phyloP scores from a whole-genome alignment of 2,329 filamentous ascomycete genomes.

The Penicillium aurantiogriseum region DNA sequence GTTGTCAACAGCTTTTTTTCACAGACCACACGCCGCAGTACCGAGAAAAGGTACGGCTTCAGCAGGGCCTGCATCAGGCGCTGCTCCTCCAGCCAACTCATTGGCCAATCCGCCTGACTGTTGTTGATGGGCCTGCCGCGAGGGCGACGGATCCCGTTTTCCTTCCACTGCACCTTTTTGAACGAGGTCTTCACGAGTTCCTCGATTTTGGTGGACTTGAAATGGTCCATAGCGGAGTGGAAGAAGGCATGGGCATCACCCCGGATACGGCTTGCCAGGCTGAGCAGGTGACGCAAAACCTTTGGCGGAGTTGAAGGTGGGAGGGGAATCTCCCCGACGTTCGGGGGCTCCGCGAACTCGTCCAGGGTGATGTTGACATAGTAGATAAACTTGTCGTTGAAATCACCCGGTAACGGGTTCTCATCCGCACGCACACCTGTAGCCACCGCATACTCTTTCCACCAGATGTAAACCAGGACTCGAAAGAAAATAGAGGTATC shows the following conservation, averaged over 20 bases:
- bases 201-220: not conserved
- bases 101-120: not conserved
- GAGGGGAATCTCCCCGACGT: not conserved
- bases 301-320: not conserved
- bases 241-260: not conserved
- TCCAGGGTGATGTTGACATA: accelerated
- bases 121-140: not conserved
- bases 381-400: not conserved
- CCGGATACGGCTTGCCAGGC: not conserved
- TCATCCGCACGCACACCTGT: no score
- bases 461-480: not conserved
- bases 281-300: not conserved
- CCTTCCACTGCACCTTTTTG: not conserved
- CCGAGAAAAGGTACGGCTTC: not conserved
- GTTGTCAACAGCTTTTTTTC: not conserved
- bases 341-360: not conserved
- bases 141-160: not conserved
- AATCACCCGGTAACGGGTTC: not conserved
- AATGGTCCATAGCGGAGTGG: not conserved
- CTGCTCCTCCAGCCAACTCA: not conserved
- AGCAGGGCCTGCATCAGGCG: not conserved
- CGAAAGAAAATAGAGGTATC: not conserved
- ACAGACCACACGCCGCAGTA: not conserved
- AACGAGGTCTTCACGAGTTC: no score
- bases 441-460: not conserved